Conservation (phyloP, 768 basidiomycete species). For the Lactarius vividus region DNA sequence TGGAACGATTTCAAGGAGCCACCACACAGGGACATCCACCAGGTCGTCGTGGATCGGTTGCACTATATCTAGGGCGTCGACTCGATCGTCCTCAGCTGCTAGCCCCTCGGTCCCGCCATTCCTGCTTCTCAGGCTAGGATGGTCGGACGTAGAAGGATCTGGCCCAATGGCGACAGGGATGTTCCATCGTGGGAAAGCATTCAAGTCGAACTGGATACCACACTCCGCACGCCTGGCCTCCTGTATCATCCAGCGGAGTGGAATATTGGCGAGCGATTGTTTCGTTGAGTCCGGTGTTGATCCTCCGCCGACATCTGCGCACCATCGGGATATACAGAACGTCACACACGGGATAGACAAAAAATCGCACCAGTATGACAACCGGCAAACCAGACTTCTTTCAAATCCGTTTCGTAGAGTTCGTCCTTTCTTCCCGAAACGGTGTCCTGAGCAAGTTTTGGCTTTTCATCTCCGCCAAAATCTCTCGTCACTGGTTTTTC, state of each 20-base stretch:
- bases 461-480: neutral
- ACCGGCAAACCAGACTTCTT: conserved; percentile 27
- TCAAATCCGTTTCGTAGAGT: conserved; percentile 5
- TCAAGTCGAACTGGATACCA: conserved; percentile 13
- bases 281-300: neutral
- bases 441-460: neutral
- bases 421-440: neutral
- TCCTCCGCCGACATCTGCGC: conserved; percentile 26
- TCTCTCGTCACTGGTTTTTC: conserved; percentile 8
- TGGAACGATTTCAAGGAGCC: conserved; percentile 68
- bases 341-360: neutral
- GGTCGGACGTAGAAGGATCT: too few relatives aligned
- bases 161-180: conserved; percentile 7
- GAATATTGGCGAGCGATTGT: conserved; percentile 20
- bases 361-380: conserved; percentile 23
- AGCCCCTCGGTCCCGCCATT: too few relatives aligned
- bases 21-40: conserved; percentile 50
- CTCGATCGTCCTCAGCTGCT: neutral
- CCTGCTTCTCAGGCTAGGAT: too few relatives aligned
- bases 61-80: conserved; percentile 36
- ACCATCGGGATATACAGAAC: neutral
- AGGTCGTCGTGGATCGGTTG: conserved; percentile 56
- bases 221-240: conserved; percentile 12
- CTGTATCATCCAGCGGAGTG: conserved; percentile 27
- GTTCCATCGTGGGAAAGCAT: conserved; percentile 16